Conservation (phyloP, 75 land plant species). For the Picea sitchensis region DNA sequence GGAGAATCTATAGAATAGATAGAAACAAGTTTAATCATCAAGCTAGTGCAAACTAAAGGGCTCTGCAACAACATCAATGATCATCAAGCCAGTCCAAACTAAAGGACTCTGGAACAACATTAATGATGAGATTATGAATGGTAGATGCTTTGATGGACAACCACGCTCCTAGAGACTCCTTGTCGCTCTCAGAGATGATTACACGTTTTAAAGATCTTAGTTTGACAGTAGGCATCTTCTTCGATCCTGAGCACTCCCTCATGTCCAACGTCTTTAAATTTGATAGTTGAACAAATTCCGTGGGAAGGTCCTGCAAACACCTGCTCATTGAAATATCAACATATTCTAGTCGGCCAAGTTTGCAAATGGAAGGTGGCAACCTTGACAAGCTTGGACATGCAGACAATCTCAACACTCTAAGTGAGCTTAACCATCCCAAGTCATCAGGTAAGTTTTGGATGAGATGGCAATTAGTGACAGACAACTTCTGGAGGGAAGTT, state of each 20-base stretch:
- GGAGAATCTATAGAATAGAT: too few relatives aligned
- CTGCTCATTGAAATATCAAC: constrained; percentile 48
- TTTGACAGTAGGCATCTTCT: constrained; percentile 16
- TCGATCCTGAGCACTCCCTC: constrained; percentile 40
- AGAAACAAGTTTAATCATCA: too few relatives aligned
- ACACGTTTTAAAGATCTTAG: constrained; percentile 31
- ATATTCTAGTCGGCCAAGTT: constrained; percentile 27
- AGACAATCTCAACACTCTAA: constrained; percentile 34
- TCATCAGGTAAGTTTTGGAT: constrained; percentile 34
- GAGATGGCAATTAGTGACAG: constrained; percentile 44
- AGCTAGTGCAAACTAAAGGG: too few relatives aligned
- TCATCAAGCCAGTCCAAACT: too few relatives aligned
- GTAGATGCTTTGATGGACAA: too few relatives aligned
- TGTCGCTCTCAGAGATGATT: not conserved
- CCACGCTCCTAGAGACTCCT: too few relatives aligned
- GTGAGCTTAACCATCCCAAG: constrained; percentile 20
- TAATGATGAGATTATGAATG: too few relatives aligned
- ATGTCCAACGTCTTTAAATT: constrained; percentile 59
- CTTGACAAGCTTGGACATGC: constrained; percentile 33
- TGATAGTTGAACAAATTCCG: constrained; percentile 20
- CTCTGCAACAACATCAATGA: too few relatives aligned
- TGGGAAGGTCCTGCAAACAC: constrained; percentile 33
- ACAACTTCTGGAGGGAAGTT: constrained; percentile 25
- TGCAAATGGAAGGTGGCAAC: constrained; percentile 33
- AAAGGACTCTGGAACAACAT: too few relatives aligned